phyloP scores from a whole-genome alignment of 2,329 filamentous ascomycete species.

The Colletotrichum karsti region DNA sequence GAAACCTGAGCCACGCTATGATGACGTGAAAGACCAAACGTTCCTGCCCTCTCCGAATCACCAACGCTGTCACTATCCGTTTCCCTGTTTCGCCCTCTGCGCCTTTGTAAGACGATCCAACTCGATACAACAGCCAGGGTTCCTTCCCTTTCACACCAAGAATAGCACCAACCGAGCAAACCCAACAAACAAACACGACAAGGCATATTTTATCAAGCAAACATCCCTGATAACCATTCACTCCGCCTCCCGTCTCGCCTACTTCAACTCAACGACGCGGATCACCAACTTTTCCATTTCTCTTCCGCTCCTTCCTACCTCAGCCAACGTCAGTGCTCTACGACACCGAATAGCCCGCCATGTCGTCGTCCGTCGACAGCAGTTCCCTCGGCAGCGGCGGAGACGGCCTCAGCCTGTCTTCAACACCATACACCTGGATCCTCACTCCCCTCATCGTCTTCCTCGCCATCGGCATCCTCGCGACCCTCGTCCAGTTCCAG shows the following conservation, averaged over 20 bases:
- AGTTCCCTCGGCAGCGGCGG: background rate
- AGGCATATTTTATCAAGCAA: background rate
- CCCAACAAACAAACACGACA: conserved; percentile 4
- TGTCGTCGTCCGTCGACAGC: conserved; percentile 22
- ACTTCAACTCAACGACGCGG: background rate
- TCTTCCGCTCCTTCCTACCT: background rate
- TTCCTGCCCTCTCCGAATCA: conserved; percentile 18
- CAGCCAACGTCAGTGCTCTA: background rate
- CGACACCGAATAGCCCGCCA: background rate
- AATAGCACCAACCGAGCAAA: conserved; percentile 7
- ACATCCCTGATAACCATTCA: background rate
- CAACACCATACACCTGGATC: conserved; percentile 66
- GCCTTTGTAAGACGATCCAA: conserved; percentile 8
- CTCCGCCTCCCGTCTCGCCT: background rate
- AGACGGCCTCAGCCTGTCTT: conserved; percentile 39
- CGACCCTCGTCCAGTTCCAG: conserved; percentile 52
- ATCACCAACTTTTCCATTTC: background rate
- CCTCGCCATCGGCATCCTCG: conserved; percentile 46
- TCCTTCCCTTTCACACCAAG: conserved; percentile 3
- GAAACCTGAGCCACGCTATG: conserved; percentile 20
- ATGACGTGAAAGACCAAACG: conserved; percentile 29
- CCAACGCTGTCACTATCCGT: conserved; percentile 12
- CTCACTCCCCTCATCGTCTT: conserved; percentile 58
- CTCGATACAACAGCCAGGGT: background rate
- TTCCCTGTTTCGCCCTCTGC: conserved; percentile 19